Base-by-base conservation (phyloP, 2,329 filamentous ascomycete genomes). In the Sporothrix euskadiensis region DNA sequence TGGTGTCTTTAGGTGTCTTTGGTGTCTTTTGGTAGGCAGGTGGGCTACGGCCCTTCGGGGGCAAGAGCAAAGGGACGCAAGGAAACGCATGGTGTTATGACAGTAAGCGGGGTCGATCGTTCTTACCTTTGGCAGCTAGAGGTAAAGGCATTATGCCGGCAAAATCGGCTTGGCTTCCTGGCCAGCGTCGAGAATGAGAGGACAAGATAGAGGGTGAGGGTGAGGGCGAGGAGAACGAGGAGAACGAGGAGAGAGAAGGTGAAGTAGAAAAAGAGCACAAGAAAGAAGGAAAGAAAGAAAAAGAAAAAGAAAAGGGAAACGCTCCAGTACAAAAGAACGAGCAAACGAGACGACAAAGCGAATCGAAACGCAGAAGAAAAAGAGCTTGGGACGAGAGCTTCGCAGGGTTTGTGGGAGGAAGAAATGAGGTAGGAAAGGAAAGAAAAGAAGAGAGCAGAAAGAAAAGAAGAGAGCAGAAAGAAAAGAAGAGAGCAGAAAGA, bases 101-200 rank as follows among this genome's bases (percentile, higher is more conserved):
- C 47, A 57, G 39, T 61, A 71, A 63, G 71, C 69, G 61, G 66
- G 39, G 30, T 71, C 72, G 80, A 78, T 59, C 8, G 12, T 81
- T 81, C 81, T 79, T 75, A 83, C 82, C 81, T 78, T 83, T 82
- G 75, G 81, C 81, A 69, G 78, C 78, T 74, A 83, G 68, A 61
- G 81, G 79, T 54, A 81, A 71, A 74, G 82, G 80, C 82, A 83
- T 83, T 52, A 75, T 78, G 73, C 71, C 71, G 73, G 73, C 71
- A 74, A 61, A 73, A 73, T 69, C 47, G 30, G 61, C 57, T 68
- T 54, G 69, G 49, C 61, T 47, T 69, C 44, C 26, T 49, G 22
- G 44, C 19, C 32, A 41, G 19, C 22, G 54, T 44, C 9, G 19
- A 61, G 16, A 8, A 54, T 19, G n/a, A 71, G 56, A 49, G 56